Conservation (phyloP, 2,329 filamentous ascomycete genomes). For the Fusarium miscanthi region DNA sequence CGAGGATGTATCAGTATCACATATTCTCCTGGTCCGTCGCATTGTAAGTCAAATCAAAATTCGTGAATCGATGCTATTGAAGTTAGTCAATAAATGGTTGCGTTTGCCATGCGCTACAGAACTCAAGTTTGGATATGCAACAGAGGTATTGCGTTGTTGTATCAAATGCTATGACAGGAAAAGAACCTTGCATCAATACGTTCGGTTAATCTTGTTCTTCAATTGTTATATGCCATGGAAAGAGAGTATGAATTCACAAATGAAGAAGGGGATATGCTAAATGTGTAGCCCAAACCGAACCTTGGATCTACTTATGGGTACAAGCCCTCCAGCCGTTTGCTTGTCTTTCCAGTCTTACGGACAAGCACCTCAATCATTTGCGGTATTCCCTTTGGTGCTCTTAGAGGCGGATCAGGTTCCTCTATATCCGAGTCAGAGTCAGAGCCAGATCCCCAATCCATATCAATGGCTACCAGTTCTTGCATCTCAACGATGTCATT, state of each 20-base stretch:
- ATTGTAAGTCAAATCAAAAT: too few relatives aligned
- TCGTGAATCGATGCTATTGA: too few relatives aligned
- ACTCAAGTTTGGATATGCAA: neutral
- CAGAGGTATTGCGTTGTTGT: neutral
- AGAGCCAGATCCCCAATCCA: neutral
- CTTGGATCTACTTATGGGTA: neutral
- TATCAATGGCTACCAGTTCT: neutral
- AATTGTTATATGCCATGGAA: rapidly evolving
- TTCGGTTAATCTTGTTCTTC: rapidly evolving
- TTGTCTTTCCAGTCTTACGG: neutral
- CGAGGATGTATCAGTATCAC: neutral
- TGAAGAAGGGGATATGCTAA: rapidly evolving
- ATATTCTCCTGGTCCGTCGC: rapidly evolving
- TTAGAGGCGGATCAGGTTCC: neutral
- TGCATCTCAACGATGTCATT: slow-evolving; percentile 20
- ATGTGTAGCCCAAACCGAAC: neutral
- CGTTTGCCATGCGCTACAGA: rapidly evolving
- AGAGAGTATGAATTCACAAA: neutral
- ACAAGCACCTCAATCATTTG: neutral
- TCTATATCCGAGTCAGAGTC: neutral
- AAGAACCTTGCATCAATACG: rapidly evolving
- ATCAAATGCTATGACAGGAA: neutral
- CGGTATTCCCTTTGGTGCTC: slow-evolving; percentile 4
- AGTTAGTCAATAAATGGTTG: rapidly evolving
- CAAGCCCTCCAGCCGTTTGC: neutral